A percentile compares a stretch with the other conserved stretches of the same genome.
Evolutionary conservation across 345 rosid genomes (phyloP).

Genomic region (Mallotus nudiflorus): DNA sequence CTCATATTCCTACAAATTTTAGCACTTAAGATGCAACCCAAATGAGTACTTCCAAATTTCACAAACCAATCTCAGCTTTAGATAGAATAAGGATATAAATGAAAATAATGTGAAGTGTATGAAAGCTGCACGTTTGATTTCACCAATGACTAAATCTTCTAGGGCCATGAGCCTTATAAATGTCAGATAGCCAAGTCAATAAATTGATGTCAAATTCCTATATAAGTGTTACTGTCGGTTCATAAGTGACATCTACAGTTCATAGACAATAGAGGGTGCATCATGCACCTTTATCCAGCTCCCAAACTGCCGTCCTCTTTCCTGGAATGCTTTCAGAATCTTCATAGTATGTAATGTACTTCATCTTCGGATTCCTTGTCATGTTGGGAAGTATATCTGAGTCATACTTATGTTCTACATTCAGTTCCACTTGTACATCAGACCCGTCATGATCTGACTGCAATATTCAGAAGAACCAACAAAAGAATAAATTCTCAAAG

Average conservation of each 20-base stretch:
- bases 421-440: slow-evolving; percentile 72
- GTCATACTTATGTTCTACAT: slow-evolving; percentile 73
- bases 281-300: slow-evolving; percentile 80
- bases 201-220: slow-evolving; percentile 10
- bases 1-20: neutral
- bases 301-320: slow-evolving; percentile 97
- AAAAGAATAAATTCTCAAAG: slow-evolving; percentile 11
- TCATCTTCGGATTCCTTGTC: slow-evolving; percentile 78
- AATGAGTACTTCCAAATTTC: neutral
- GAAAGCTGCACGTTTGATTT: slow-evolving; percentile 1
- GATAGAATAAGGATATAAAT: neutral
- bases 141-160: slow-evolving; percentile 1
- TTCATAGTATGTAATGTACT: slow-evolving; percentile 88
- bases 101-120: slow-evolving; percentile 5
- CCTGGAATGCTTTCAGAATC: slow-evolving; percentile 87
- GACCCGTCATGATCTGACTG: slow-evolving; percentile 97
- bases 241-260: slow-evolving; percentile 12
- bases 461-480: slow-evolving; percentile 31
- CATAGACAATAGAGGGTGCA: slow-evolving; percentile 10
- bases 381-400: slow-evolving; percentile 80
- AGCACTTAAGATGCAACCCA: neutral
- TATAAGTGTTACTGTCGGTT: slow-evolving; percentile 14
- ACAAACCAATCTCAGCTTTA: neutral
- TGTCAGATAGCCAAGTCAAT: slow-evolving; percentile 14
- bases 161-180: slow-evolving; percentile 10